Percentiles rank a stretch among this genome's conserved stretches.
Conservation (phyloP, 345 rosid species). For the Populus pruinosa region DNA sequence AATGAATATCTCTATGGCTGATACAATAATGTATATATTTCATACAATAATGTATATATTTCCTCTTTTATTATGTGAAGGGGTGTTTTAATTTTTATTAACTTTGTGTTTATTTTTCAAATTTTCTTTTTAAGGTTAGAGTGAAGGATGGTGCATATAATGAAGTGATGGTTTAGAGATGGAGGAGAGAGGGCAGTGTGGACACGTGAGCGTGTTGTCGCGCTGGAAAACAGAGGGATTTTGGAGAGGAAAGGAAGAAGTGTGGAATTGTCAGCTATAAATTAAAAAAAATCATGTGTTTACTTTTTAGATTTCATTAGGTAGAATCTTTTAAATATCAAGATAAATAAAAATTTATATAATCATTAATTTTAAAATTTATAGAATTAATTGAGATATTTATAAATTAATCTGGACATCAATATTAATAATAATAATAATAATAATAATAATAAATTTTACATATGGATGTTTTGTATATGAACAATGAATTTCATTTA, state of each 20-base stretch:
- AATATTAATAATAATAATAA: no score
- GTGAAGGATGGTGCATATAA: not conserved
- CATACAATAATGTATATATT: not conserved
- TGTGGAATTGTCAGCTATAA: not conserved
- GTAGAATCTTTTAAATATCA: fast-evolving
- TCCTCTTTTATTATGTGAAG: not conserved
- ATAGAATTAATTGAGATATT: no score
- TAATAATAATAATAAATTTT: not conserved
- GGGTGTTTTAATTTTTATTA: not conserved
- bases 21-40: not conserved
- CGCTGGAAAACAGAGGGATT: not conserved
- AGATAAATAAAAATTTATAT: no score
- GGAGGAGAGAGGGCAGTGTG: not conserved
- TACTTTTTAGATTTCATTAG: fast-evolving
- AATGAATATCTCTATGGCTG: not conserved
- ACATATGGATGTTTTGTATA: not conserved
- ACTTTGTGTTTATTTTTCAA: not conserved
- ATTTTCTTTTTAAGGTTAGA: not conserved
- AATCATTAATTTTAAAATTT: no score
- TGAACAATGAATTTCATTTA: not conserved
- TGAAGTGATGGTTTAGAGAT: not conserved
- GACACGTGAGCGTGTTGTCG: not conserved
- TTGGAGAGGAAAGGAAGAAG: not conserved
- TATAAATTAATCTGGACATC: no score
- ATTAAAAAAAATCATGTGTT: no score